Evolutionary conservation across 257 asterid species (phyloP).

Genomic region (Parsonsia alboflavescens): DNA sequence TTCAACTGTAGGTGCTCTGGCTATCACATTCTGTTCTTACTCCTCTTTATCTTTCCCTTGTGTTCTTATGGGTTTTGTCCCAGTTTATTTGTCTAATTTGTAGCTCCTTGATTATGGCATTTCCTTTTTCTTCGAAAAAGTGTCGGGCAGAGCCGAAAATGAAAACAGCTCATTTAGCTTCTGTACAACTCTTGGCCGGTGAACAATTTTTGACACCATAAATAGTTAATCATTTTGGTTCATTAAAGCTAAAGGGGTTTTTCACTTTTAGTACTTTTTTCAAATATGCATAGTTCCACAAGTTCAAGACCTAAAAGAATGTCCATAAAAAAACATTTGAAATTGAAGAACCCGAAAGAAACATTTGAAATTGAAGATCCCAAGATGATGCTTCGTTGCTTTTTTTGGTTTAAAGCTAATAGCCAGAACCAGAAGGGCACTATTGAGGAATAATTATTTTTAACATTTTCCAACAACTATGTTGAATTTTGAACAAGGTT

Average conservation of each 20-base stretch:
- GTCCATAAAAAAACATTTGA: not conserved
- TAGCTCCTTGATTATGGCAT: too few relatives aligned
- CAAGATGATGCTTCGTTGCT: not conserved
- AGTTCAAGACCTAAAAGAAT: not conserved
- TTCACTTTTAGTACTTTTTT: not conserved
- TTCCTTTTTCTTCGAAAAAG: too few relatives aligned
- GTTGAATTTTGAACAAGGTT: not conserved
- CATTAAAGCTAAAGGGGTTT: not conserved
- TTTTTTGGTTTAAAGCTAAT: not conserved
- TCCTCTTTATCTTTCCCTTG: too few relatives aligned
- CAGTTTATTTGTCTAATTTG: too few relatives aligned
- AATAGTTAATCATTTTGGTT: not conserved
- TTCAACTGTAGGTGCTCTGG: too few relatives aligned
- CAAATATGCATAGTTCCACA: not conserved
- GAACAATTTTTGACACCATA: not conserved
- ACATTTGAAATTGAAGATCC: not conserved
- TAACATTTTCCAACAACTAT: not conserved
- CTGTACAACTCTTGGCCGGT: not conserved
- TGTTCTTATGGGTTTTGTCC: too few relatives aligned
- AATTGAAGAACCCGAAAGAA: not conserved
- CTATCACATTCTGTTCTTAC: too few relatives aligned
- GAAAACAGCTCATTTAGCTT: not conserved
- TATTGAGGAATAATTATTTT: too few relatives aligned
- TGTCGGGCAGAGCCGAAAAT: too few relatives aligned
- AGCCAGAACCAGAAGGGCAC: not conserved